Conservation (phyloP, 179 eudicot species). For the Spergularia azorica region DNA sequence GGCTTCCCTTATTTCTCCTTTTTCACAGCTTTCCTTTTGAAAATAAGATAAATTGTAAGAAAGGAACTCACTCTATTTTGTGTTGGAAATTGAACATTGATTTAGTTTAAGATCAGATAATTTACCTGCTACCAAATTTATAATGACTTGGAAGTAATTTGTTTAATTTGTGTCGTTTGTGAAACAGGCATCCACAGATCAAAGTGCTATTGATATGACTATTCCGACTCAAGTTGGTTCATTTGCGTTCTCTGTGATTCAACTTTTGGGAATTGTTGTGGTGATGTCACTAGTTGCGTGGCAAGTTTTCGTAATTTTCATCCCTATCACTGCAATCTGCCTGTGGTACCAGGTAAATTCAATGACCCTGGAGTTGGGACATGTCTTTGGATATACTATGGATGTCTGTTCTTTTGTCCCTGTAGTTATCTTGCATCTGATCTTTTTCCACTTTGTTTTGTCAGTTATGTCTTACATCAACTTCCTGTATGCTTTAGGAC, state of each 20-base stretch:
- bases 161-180: background rate
- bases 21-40: background rate
- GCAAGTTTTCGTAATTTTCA: slow-evolving; percentile 78
- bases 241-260: slow-evolving; percentile 63
- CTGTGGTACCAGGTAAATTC: slow-evolving; percentile 60
- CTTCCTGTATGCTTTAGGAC: slow-evolving; percentile 20
- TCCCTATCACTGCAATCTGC: slow-evolving; percentile 58
- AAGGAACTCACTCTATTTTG: background rate
- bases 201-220: slow-evolving; percentile 68
- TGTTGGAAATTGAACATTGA: background rate
- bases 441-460: background rate
- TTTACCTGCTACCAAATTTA: background rate
- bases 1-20: background rate
- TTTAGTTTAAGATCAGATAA: background rate
- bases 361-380: slow-evolving; percentile 3
- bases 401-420: too few species aligned
- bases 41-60: background rate
- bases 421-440: background rate
- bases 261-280: slow-evolving; percentile 73
- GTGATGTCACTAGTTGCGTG: slow-evolving; percentile 89
- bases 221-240: slow-evolving; percentile 48
- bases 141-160: background rate
- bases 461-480: background rate
- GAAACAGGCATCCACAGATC: slow-evolving; percentile 84
- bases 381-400: background rate